Base-by-base conservation (phyloP, 352 stramenopile genomes). In the Blastocystis sp. region DNA sequence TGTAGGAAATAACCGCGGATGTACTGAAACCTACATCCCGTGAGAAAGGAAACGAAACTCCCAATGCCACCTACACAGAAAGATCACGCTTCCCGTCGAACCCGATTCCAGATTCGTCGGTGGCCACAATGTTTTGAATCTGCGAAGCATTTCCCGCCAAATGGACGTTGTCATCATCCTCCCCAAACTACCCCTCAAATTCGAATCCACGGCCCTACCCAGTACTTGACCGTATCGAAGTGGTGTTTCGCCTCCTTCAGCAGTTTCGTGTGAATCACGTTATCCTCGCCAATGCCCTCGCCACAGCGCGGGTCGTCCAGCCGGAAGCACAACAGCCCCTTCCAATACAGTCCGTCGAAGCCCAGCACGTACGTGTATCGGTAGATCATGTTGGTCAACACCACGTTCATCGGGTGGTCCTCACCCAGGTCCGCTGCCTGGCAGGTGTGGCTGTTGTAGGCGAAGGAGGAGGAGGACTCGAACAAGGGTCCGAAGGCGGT, bases 101-200 rank as follows among this genome's bases (percentile, higher is more conserved):
- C 17, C 28, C 56, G 59, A 40, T 11, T 11, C 71, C 71, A 2
- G 23, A 9, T 14, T 66, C 17, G 34, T 43, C 34, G 38, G 28
- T n/a, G n/a, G 52, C 14, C 21, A 81, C 71, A 34, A 81, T 81
- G n/a, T 81, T 40, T n/a, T 81, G 52, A 41, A 81, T 81, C 11
- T 17, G 7, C 4, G 9, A 11, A 9, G 19, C 43, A 28, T 59
- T 7, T 4, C 5, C 0, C 2, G 66, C 28, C 19, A 21, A 56
- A 34, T 67, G 19, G 1, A 81, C 2, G 34, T 81, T 81, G 59
- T 81, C 71, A n/a, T 81, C 71, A 34, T 81, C 71, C 59, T 81
- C 71, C 0, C 71, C 71, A 0, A 81, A 64, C 71, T 81, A 81
- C 38, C 10, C 52, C 17, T 81, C 71, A 34, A 81, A 7, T 21